A percentile compares a stretch with the other conserved stretches of the same genome.
These are phyloP conservation scores for Neofusicoccum sp. DNA, from an alignment of 2,329 filamentous ascomycete genomes.

Conservation along the genomic window DNA sequence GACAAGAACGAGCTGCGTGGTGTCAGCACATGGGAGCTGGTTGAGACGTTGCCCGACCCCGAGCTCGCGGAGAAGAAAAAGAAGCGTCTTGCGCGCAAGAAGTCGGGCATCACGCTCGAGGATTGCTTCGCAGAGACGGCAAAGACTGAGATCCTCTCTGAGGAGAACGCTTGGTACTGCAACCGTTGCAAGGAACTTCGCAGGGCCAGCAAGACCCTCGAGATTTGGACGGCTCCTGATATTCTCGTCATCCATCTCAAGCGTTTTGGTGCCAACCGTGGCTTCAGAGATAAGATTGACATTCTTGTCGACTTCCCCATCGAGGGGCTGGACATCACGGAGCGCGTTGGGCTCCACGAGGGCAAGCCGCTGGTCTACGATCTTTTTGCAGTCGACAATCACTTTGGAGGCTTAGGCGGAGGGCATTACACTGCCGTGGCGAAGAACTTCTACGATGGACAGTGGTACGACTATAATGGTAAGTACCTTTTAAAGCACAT, in stretches of 20 bases:
- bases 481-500: constrained; percentile 41
- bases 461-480: constrained; percentile 99
- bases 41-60: constrained; percentile 57
- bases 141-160: constrained; percentile 88
- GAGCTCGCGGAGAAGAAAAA: constrained; percentile 67
- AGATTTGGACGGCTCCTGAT: constrained; percentile 95
- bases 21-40: constrained; percentile 59
- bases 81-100: constrained; percentile 66
- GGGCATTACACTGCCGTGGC: constrained; percentile 96
- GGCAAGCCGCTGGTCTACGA: constrained; percentile 87
- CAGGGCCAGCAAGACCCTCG: constrained; percentile 92
- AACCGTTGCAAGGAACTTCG: constrained; percentile 93
- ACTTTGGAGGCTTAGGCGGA: constrained; percentile 89
- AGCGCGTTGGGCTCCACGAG: constrained; percentile 77
- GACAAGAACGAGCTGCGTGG: constrained; percentile 60
- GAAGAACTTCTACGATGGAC: constrained; percentile 83
- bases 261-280: constrained; percentile 84
- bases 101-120: constrained; percentile 78
- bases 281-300: constrained; percentile 87
- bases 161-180: constrained; percentile 98
- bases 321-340: constrained; percentile 79
- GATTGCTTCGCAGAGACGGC: constrained; percentile 95
- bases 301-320: constrained; percentile 89
- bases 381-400: constrained; percentile 92
- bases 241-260: constrained; percentile 95